Base-by-base conservation (phyloP, 371 early-diverging fungal species). In the Fennellomyces sp. region DNA sequence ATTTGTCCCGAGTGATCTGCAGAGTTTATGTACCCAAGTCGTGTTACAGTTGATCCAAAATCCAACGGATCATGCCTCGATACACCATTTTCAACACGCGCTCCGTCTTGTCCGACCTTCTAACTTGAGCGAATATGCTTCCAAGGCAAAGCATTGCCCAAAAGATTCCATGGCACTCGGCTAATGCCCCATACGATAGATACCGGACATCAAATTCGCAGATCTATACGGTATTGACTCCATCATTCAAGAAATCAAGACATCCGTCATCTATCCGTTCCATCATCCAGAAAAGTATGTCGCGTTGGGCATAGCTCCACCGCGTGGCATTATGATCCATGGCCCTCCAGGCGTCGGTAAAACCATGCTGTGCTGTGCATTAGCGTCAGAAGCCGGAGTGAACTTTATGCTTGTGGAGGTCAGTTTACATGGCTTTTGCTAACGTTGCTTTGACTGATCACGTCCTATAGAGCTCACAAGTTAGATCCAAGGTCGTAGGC, bases 301-400 rank as follows among this genome's bases (percentile, higher is more conserved):
- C 21, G 84, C 86, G 25, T 75, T 99, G 58, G 97, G 96, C 3
- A 94, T 97, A 13, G 81, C 91, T 31, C 98, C 99, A 5, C 99
- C 99, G 0, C 80, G 90, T 28, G 95, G 99, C 55, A 96, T 99
- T 15, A 75, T 99, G 49, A 86, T 99, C 65, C 96, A 99, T 74
- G 99, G 99, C 2, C 99, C 99, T 7, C 98, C 99, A 2, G 99
- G 99, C 10, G 97, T 97, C 56, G 99, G 99, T 55, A 99, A 99
- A 77, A 99, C 99, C 0, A 84, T 93, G 88, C 76, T 99, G 2
- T 98, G 99, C 38, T 90, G 91, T 69, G 99, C 99, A 0, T 75
- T 99, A 29, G 97, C 99, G 0, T 88, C 90, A 15, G 96, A 95
- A 39, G 67, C 81, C 3, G 86, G 86, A 2, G 82, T 91, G 57